These are phyloP conservation scores for Vitis labrusca DNA, from an alignment of 164 flowering plant species.

Conservation along the genomic window DNA sequence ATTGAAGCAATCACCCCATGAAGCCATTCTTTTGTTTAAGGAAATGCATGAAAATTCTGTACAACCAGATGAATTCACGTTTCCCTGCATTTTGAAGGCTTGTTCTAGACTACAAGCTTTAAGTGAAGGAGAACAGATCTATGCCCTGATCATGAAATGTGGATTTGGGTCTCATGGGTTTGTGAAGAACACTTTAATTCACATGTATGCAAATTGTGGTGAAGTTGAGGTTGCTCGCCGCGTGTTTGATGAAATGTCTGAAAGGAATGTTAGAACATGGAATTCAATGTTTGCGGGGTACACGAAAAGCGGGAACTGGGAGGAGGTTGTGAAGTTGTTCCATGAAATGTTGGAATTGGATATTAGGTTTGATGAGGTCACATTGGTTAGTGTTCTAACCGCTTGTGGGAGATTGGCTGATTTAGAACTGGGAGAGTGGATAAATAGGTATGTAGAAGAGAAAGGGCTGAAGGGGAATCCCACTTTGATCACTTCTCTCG, in stretches of 20 bases:
- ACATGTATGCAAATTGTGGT: conserved; percentile 42
- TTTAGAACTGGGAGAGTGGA: conserved; percentile 44
- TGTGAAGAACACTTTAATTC: conserved; percentile 46
- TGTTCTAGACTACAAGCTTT: conserved; percentile 37
- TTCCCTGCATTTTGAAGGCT: conserved; percentile 42
- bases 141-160: conserved; percentile 33
- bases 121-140: conserved; percentile 45
- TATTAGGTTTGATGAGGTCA: conserved; percentile 34
- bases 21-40: conserved; percentile 35
- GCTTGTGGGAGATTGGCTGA: conserved; percentile 52
- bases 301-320: conserved; percentile 31
- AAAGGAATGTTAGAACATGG: conserved; percentile 37
- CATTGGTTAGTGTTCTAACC: conserved; percentile 40
- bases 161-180: conserved; percentile 28
- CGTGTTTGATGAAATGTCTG: conserved; percentile 47
- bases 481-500: conserved; percentile 39
- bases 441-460: conserved; percentile 28
- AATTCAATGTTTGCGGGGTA: conserved; percentile 52
- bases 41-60: conserved; percentile 32
- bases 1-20: conserved; percentile 22
- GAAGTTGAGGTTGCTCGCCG: conserved; percentile 27
- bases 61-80: conserved; percentile 38
- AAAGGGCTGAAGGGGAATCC: conserved; percentile 30
- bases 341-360: conserved; percentile 27
- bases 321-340: conserved; percentile 37